phyloP scores from a whole-genome alignment of 2,329 filamentous ascomycete species.

The Venturia oleaginea region DNA sequence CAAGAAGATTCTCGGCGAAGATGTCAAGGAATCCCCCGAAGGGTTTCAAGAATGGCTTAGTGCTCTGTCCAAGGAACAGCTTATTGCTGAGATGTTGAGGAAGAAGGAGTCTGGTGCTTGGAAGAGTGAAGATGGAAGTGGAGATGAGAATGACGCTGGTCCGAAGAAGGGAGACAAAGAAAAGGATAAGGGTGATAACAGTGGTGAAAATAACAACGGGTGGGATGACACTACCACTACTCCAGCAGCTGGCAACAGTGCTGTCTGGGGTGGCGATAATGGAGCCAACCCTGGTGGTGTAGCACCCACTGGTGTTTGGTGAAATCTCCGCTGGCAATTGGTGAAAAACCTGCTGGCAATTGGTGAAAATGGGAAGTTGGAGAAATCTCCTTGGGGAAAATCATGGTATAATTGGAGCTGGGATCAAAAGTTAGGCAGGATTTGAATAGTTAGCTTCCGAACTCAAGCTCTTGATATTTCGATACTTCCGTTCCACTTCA shows the following conservation, averaged over 20 bases:
- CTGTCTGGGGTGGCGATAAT: neutral
- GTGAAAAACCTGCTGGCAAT: too few relatives aligned
- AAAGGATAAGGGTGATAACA: neutral
- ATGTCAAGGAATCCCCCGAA: conserved; percentile 20
- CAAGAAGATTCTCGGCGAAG: conserved; percentile 25
- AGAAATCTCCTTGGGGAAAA: neutral
- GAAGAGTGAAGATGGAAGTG: conserved; percentile 5
- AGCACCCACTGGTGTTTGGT: neutral
- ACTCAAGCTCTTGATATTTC: neutral
- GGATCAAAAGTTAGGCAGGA: neutral
- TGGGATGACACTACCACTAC: neutral
- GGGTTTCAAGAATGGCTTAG: conserved; percentile 18
- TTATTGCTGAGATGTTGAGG: conserved; percentile 21
- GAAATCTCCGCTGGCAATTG: too few relatives aligned
- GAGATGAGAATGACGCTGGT: neutral
- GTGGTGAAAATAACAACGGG: neutral
- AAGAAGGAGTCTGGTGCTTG: conserved; percentile 2
- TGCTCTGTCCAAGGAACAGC: conserved; percentile 24
- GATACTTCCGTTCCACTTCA: neutral
- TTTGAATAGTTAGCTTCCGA: neutral
- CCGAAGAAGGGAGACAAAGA: neutral
- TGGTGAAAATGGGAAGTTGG: neutral
- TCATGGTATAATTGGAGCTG: neutral
- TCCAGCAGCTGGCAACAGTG: neutral
- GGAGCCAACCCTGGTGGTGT: neutral